A percentile compares a stretch with the other conserved stretches of the same genome.
phyloP scores from a whole-genome alignment of 495 filamentous ascomycete genomes.

The Neurospora sp. region DNA sequence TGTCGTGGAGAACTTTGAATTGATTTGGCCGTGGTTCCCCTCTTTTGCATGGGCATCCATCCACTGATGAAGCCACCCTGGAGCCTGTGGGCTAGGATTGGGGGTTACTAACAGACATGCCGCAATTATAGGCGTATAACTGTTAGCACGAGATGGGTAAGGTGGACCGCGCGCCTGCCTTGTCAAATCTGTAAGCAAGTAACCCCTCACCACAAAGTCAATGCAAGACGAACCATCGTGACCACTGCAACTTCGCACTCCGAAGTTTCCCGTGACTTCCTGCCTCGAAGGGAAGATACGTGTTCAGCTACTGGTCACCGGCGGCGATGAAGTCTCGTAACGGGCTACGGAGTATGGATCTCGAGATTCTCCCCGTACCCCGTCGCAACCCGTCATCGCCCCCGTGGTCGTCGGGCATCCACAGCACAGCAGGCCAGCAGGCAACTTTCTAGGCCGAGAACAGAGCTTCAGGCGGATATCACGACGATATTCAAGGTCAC shows the following conservation, averaged over 20 bases:
- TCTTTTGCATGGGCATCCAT: not conserved
- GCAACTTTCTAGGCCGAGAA: not conserved
- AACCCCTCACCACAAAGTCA: not conserved
- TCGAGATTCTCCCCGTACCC: not conserved
- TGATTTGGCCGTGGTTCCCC: not conserved
- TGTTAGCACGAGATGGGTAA: not conserved
- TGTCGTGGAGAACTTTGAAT: not conserved
- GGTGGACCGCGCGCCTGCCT: not conserved
- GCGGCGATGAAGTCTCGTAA: not conserved
- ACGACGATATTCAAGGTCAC: not conserved
- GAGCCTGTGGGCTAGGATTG: not conserved
- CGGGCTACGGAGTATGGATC: not conserved
- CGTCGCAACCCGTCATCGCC: not conserved
- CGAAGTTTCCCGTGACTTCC: not conserved
- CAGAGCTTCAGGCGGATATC: not conserved
- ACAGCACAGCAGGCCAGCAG: not conserved
- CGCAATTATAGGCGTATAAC: rapidly evolving
- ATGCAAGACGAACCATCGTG: not conserved
- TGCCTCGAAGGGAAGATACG: not conserved
- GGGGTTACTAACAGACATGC: not conserved
- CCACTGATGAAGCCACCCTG: not conserved
- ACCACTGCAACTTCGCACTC: not conserved
- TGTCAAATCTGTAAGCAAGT: not conserved
- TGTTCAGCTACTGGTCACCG: not conserved
- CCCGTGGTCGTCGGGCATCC: not conserved